Conservation (phyloP, 2,329 filamentous ascomycete genomes). For the Aspergillus udagawae region DNA sequence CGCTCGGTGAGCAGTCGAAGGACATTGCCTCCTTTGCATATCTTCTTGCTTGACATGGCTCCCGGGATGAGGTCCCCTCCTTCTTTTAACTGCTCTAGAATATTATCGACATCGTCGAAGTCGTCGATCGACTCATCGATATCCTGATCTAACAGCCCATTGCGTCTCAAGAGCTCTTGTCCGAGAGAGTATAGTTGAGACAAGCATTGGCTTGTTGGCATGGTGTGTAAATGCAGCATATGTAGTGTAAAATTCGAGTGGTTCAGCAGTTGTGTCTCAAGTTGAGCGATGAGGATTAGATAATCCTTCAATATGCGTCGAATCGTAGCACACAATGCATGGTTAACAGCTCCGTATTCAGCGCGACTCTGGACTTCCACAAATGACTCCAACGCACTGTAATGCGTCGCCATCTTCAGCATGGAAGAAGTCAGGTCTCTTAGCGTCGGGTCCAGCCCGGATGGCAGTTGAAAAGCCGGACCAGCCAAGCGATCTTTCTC, state of each 20-base stretch:
- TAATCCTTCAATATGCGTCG: constrained; percentile 91
- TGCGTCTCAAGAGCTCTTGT: constrained; percentile 81
- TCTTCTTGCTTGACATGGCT: constrained; percentile 78
- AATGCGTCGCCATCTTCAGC: constrained; percentile 91
- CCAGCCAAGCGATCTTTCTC: constrained; percentile 86
- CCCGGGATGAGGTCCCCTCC: constrained; percentile 77
- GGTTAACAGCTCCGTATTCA: constrained; percentile 91
- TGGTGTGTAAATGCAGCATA: constrained; percentile 84
- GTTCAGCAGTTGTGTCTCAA: constrained; percentile 88
- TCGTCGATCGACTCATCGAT: constrained; percentile 67
- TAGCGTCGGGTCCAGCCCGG: constrained; percentile 85
- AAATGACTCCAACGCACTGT: constrained; percentile 85
- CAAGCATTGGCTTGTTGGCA: constrained; percentile 87
- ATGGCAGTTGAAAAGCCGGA: constrained; percentile 72
- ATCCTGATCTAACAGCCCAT: constrained; percentile 75
- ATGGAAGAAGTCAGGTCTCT: constrained; percentile 83
- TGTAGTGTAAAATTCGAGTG: constrained; percentile 88
- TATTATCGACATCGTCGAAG: constrained; percentile 83
- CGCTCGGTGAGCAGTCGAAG: constrained; percentile 80
- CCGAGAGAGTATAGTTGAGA: constrained; percentile 83
- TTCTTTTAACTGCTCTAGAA: constrained; percentile 82
- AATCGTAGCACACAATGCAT: constrained; percentile 92
- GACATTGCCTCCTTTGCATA: constrained; percentile 96
- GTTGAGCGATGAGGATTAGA: constrained; percentile 82
- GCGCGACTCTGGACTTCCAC: constrained; percentile 91